phyloP scores from a whole-genome alignment of 805 yeast genomes.

The Teunomyces lycoperdinae region DNA sequence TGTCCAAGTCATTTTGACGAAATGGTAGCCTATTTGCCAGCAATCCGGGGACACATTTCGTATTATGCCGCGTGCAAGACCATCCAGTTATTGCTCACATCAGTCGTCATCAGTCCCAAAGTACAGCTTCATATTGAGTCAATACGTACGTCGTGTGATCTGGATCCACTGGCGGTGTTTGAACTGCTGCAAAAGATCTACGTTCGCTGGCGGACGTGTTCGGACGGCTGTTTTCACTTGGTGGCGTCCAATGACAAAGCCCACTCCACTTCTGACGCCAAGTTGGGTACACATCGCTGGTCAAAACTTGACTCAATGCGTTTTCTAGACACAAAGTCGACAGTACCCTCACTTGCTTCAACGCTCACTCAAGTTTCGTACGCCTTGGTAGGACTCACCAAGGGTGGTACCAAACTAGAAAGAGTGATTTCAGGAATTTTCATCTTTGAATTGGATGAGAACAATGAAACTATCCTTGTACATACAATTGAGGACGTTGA shows the following conservation, averaged over 20 bases:
- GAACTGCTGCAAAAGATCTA: conserved; percentile 47
- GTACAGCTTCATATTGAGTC: conserved; percentile 53
- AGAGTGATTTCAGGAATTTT: conserved; percentile 54
- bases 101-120: conserved; percentile 52
- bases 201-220: conserved; percentile 58
- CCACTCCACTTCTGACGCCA: conserved; percentile 37
- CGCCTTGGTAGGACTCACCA: conserved; percentile 32
- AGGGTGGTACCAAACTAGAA: conserved; percentile 28
- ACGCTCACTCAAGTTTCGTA: conserved; percentile 28
- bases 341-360: conserved; percentile 19
- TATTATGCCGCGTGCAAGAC: conserved; percentile 59
- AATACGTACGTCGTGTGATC: conserved; percentile 28
- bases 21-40: conserved; percentile 50
- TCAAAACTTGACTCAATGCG: conserved; percentile 29
- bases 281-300: conserved; percentile 42
- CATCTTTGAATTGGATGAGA: conserved; percentile 59
- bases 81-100: conserved; percentile 51
- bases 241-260: conserved; percentile 9
- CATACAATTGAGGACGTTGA: conserved; percentile 70
- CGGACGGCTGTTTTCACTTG: conserved; percentile 50
- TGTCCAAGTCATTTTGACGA: conserved; percentile 50
- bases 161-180: conserved; percentile 31
- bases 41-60: conserved; percentile 51
- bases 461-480: conserved; percentile 53
- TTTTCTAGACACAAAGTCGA: conserved; percentile 9